Evolutionary conservation across 1,284 basidiomycete genomes (phyloP).

Genomic region (Pascua sp.): DNA sequence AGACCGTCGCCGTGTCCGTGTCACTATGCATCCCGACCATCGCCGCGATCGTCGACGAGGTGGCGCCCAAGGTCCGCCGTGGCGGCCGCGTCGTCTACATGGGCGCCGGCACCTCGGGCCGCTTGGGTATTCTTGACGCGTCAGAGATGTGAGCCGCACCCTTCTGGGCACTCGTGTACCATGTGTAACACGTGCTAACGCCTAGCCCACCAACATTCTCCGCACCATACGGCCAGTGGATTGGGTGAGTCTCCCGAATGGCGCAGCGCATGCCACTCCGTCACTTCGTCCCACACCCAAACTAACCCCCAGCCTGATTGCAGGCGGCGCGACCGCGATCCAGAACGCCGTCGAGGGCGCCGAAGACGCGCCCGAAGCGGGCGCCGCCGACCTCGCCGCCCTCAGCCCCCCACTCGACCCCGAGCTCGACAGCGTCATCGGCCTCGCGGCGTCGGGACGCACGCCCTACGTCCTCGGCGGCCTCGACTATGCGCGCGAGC

Average conservation of each 20-base stretch:
- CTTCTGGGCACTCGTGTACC: background rate
- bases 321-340: constrained; percentile 19
- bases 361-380: constrained; percentile 16
- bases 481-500: constrained; percentile 9
- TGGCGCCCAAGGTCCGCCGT: constrained; percentile 11
- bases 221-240: constrained; percentile 14
- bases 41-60: constrained; percentile 16
- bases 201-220: constrained; percentile 24
- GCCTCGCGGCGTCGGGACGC: constrained; percentile 20
- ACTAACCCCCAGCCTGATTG: constrained; percentile 8
- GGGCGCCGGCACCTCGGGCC: constrained; percentile 21
- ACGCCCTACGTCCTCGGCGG: constrained; percentile 26
- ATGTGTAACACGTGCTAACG: background rate
- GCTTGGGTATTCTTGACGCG: constrained; percentile 25
- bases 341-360: constrained; percentile 22
- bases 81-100: constrained; percentile 25
- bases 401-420: constrained; percentile 12
- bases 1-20: constrained; percentile 17
- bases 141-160: constrained; percentile 17
- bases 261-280: background rate
- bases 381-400: constrained; percentile 7
- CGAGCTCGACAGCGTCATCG: constrained; percentile 18
- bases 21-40: constrained; percentile 13
- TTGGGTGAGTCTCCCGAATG: constrained; percentile 1
- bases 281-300: background rate